Evolutionary conservation across 805 yeast species (phyloP), one percentile per base, ranked within the genome.

Genomic region (Candida pini): DNA sequence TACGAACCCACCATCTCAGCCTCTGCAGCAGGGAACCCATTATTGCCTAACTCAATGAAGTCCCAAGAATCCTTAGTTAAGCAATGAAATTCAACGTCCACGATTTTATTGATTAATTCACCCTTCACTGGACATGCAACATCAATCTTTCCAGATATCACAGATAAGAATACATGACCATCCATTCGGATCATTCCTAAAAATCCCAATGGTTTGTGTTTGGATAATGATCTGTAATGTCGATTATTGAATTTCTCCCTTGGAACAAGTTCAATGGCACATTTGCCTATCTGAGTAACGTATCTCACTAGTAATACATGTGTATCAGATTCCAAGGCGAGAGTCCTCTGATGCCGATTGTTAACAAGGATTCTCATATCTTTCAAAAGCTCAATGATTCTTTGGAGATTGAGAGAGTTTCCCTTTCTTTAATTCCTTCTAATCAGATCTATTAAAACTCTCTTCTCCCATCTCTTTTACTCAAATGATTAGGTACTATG

Each of bases 31-130:
- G 90, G 83, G 48, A 67, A 73, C 0, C 95, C 95, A 45, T 74
- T 74, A 9, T 75, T 53, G 47, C 84, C 90, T 19, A 83, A 56
- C 17, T 76, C 82, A 15, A 76, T 64, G 44, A 72, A 83, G 60
- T 92, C 97, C 95, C 95, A 90, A 18, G 76, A 73, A 27, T 74
- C 63, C 27, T 69, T 69, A 18, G 79, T 75, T 36, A 92, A 60
- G 39, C 95, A 82, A 45, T 82, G 73, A 54, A 92, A 92, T 47
- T 89, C 97, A 23, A 90, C 95, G n/a, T 78, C 76, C 51, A 69
- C 72, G 31, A 92, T 89, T 47, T 78, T 78, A 52, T 84, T 78
- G 18, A 90, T 84, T 2, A 85, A 69, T 56, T 92, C 95, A 24
- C 76, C 76, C 0, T 81, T 79, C 12, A 85, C 67, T 0, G 97